phyloP scores from a whole-genome alignment of 1,139 yeast genomes.

The Pichia sp. region DNA sequence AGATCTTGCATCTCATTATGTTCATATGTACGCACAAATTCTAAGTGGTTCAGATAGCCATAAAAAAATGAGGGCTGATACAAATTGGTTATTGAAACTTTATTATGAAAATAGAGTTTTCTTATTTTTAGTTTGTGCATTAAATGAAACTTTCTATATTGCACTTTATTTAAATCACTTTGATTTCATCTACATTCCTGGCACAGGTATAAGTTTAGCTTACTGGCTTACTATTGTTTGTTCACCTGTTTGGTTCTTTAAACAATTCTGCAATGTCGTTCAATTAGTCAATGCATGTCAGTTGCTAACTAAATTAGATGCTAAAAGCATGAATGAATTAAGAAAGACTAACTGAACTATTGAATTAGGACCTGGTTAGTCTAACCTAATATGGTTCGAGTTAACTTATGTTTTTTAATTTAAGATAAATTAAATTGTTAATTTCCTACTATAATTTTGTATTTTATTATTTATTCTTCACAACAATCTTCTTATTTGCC shows the following conservation, averaged over 20 bases:
- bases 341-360: conserved; percentile 7
- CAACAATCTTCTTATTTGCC: background rate
- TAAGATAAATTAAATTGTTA: background rate
- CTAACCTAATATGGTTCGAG: background rate
- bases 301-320: conserved; percentile 74
- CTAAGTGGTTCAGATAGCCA: conserved; percentile 75
- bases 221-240: conserved; percentile 59
- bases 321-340: conserved; percentile 38
- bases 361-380: background rate
- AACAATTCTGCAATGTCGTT: conserved; percentile 83
- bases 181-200: conserved; percentile 34
- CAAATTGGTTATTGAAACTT: conserved; percentile 65
- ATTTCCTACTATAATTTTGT: background rate
- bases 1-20: conserved; percentile 92
- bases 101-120: conserved; percentile 85
- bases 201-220: conserved; percentile 52
- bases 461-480: background rate
- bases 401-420: background rate
- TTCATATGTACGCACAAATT: conserved; percentile 97
- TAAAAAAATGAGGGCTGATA: conserved; percentile 70
- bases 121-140: conserved; percentile 81
- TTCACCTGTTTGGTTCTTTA: conserved; percentile 84
- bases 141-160: conserved; percentile 87
- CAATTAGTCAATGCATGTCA: conserved; percentile 85
- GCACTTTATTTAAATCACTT: conserved; percentile 77